Percentiles rank a stretch among this genome's conserved stretches.
phyloP scores from a whole-genome alignment of 139 green algal species.

The Chlamydomonas asymmetrica region DNA sequence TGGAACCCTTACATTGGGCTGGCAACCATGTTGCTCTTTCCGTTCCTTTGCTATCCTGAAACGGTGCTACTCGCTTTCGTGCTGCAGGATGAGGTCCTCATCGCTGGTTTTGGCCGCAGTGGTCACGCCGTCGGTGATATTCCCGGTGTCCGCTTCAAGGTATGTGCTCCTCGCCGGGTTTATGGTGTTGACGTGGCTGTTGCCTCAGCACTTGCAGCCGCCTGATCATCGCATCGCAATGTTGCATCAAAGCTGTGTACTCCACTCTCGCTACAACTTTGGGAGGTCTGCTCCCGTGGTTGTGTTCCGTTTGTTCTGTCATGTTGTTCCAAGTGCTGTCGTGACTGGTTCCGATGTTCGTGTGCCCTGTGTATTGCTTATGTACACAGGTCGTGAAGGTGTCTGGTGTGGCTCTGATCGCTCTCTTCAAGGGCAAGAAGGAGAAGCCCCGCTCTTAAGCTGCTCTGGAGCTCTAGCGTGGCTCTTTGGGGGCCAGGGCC shows the following conservation, averaged over 20 bases:
- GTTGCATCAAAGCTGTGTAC: too few species aligned
- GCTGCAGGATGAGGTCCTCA: conserved; percentile 95
- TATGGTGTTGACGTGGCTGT: too few species aligned
- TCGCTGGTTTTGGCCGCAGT: conserved; percentile 96
- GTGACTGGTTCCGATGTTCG: background rate
- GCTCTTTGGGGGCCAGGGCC: too few species aligned
- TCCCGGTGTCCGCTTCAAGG: conserved; percentile 99
- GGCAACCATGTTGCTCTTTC: too few species aligned
- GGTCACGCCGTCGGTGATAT: conserved; percentile 99
- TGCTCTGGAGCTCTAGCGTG: conserved; percentile 7
- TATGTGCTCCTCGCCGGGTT: conserved; percentile 38
- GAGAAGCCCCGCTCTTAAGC: conserved; percentile 92
- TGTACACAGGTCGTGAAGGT: conserved; percentile 92
- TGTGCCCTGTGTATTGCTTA: background rate
- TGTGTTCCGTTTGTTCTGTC: background rate
- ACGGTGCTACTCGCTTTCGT: too few species aligned
- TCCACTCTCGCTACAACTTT: too few species aligned
- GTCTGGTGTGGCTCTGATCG: conserved; percentile 93
- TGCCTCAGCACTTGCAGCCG: too few species aligned
- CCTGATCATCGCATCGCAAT: too few species aligned
- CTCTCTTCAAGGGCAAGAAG: conserved; percentile 98
- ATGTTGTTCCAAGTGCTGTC: background rate
- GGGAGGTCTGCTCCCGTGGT: too few species aligned
- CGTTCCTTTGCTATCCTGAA: too few species aligned
- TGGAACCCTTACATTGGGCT: too few species aligned